phyloP scores from a whole-genome alignment of 2,329 filamentous ascomycete genomes.

The Fusarium torreyae region DNA sequence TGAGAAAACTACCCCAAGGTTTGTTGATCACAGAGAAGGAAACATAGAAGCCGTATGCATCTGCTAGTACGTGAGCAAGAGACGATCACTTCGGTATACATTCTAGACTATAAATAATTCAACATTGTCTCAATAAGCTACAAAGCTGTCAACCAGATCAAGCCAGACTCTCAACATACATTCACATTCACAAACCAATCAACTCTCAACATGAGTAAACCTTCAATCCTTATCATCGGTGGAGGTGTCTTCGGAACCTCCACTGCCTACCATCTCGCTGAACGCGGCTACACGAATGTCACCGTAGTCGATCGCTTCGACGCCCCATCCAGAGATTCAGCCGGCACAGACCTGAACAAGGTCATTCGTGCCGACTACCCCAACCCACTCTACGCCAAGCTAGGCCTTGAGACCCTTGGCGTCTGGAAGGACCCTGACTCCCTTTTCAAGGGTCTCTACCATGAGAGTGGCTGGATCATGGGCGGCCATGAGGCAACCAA shows the following conservation, averaged over 20 bases:
- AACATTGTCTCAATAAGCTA: neutral
- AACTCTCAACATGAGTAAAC: slow-evolving; percentile 44
- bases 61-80: neutral
- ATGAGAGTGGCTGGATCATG: slow-evolving; percentile 53
- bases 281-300: slow-evolving; percentile 61
- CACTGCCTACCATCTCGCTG: slow-evolving; percentile 62
- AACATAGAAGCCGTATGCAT: neutral
- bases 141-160: neutral
- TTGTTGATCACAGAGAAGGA: neutral
- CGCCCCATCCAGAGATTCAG: slow-evolving; percentile 64
- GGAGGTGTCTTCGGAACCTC: slow-evolving; percentile 67
- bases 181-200: neutral
- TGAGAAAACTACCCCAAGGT: slow-evolving; percentile 16
- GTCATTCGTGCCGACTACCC: slow-evolving; percentile 73
- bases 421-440: slow-evolving; percentile 50
- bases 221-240: slow-evolving; percentile 58
- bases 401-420: slow-evolving; percentile 54
- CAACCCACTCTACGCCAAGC: slow-evolving; percentile 69
- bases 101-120: slow-evolving; percentile 9
- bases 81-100: neutral
- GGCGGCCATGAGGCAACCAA: slow-evolving; percentile 48
- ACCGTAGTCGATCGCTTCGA: slow-evolving; percentile 62
- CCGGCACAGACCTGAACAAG: slow-evolving; percentile 74
- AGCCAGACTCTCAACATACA: neutral
- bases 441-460: slow-evolving; percentile 52